Evolutionary conservation across 768 basidiomycete species (phyloP), one percentile per base, ranked within the genome.

Genomic region (Agaricus blazei): DNA sequence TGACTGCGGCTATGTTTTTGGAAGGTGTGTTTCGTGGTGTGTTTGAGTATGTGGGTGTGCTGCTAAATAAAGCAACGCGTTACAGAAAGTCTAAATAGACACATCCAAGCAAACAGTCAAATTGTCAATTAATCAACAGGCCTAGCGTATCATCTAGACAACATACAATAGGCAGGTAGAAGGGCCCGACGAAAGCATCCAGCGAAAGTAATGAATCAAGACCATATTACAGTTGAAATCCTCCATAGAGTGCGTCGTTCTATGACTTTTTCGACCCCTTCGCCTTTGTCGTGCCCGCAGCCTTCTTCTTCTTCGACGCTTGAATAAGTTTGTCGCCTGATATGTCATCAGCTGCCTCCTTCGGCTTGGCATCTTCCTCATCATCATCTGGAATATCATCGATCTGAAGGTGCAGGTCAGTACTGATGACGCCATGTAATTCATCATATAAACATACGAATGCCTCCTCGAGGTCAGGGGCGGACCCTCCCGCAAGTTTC

Each of bases 391-490:
- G 55, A 27, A 64, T 59, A 51, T 70, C 69, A 60, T 72, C 71
- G 36, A 69, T 63, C 66, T 68, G 48, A 11, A 49, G 11, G n/a
- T 14, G 26, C 9, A 14, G 26, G 48, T 58, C 19, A 56, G 54
- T 9, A 43, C 48, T 36, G 31, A 49, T 59, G 42, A 26, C 59
- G 45, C 45, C 3, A 42, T 1, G 9, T n/a, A 31, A 23, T 44
- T 47, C 44, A 12, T 40, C 36, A 14, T 8, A 52, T n/a, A 56
- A 38, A 59, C 67, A 60, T 59, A 68, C 93, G 59, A 87, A 89
- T 0, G 86, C 94, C 49, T 98, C 96, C 66, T 98, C 96, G 19
- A 93, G 77, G 71, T 98, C 96, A 0, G 96, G 93, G 9, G 82
- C 82, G 4, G 88, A 81, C 3, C 84, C 90, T 43, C 73, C 76